Base-by-base conservation (phyloP, 1,284 basidiomycete species). In the Pyrrhoderma lamaoense region DNA sequence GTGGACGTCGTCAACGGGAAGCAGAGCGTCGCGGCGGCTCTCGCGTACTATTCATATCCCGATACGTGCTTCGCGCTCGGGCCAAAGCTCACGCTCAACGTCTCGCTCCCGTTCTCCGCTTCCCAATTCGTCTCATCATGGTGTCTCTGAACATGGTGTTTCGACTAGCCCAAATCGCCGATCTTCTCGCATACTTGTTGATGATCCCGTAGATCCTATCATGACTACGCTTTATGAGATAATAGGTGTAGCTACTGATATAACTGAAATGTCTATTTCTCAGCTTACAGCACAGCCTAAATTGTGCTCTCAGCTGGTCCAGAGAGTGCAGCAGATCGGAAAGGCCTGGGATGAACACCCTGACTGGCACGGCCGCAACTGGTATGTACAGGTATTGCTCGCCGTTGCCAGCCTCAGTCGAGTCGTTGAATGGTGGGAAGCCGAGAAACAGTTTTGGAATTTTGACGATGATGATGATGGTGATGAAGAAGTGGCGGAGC, bases 361-460 rank as follows among this genome's bases (percentile, higher is more conserved):
- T 8, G 93, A 97, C 63, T 98, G 95, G 92, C 93, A 95, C 52
- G 94, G 96, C 11, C 80, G 95, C 51, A 92, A 89, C 53, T 99
- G 96, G 96, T 99, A 98, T 67, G 94, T 98, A 53, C 93, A 95
- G 65, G 85, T 96, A 21, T 76, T 97, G 7, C 83, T 99, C 49
- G 94, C 96, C n/a, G 87, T 99, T 45, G 96, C 96, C 39, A 91
- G 89, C 60, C 82, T 99, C 54, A 91, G 87, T 65, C 88, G 96
- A 52, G 95, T 99, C 23, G 85, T 98, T 54, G 96, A 99, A 64
- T 99, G 96, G 96, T 99, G 95, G 95, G 93, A 97, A 66, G 95
- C 95, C n/a, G 96, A 99, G 71, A 95, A 95, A 64, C 92, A 94
- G 57, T 99, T 99, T 68, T 99, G 96, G 96, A 97, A 97, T 63